These are phyloP conservation scores for Phaeomoniella chlamydospora DNA, from an alignment of 2,329 filamentous ascomycete species.

Conservation along the genomic window DNA sequence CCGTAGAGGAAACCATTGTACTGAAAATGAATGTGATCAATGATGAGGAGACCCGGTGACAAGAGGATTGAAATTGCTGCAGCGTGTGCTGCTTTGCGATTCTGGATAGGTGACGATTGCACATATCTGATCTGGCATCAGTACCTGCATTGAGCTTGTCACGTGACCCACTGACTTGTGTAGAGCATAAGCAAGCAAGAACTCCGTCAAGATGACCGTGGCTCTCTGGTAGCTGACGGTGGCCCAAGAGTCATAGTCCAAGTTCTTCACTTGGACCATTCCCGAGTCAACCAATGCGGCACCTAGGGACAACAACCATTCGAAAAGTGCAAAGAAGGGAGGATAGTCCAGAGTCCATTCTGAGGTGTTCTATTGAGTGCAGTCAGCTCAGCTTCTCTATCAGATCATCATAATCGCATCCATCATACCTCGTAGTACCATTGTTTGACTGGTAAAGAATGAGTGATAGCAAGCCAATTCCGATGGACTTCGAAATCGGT, in stretches of 20 bases:
- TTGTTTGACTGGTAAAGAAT: slow-evolving; percentile 70
- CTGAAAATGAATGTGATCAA: slow-evolving; percentile 97
- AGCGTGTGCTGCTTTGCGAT: slow-evolving; percentile 68
- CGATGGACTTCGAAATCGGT: slow-evolving; percentile 98
- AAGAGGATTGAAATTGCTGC: slow-evolving; percentile 79
- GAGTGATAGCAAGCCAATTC: slow-evolving; percentile 94
- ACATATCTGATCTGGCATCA: slow-evolving; percentile 45
- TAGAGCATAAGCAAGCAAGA: slow-evolving; percentile 71
- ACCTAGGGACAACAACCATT: slow-evolving; percentile 76
- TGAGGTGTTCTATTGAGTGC: slow-evolving; percentile 59
- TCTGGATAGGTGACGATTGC: slow-evolving; percentile 48
- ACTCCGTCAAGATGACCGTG: slow-evolving; percentile 76
- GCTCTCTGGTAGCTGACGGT: slow-evolving; percentile 84
- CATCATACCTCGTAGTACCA: slow-evolving; percentile 84
- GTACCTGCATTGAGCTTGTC: slow-evolving; percentile 7
- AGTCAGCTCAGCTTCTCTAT: slow-evolving; percentile 6
- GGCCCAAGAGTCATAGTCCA: slow-evolving; percentile 82
- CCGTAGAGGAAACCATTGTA: slow-evolving; percentile 98
- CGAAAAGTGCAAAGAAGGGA: slow-evolving; percentile 94
- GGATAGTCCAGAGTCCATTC: slow-evolving; percentile 99
- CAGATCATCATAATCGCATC: background rate
- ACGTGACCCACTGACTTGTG: slow-evolving; percentile 41
- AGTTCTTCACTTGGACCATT: slow-evolving; percentile 69
- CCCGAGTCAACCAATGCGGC: slow-evolving; percentile 63
- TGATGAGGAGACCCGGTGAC: slow-evolving; percentile 86